phyloP scores from a whole-genome alignment of 1,284 basidiomycete genomes.

The Sporisorium scitamineum region DNA sequence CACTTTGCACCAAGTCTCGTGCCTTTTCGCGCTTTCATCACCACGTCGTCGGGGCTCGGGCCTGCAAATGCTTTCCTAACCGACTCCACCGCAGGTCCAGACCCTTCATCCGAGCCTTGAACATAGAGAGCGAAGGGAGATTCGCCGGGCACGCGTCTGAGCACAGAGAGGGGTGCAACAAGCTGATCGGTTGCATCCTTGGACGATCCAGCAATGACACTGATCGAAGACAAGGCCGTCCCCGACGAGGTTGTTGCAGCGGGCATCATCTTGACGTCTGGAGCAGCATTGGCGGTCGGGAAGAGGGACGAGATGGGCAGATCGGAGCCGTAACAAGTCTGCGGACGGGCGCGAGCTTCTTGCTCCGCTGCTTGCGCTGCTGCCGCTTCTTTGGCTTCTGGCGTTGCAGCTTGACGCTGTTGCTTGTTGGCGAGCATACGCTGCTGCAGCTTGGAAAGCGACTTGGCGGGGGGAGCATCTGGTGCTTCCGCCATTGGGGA shows the following conservation, averaged over 20 bases:
- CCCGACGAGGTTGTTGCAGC: neutral
- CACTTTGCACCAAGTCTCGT: slow-evolving; percentile 71
- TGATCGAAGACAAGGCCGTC: slow-evolving; percentile 11
- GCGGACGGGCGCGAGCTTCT: slow-evolving; percentile 29
- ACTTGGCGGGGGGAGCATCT: slow-evolving; percentile 70
- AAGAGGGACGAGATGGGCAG: slow-evolving; percentile 54
- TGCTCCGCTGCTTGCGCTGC: slow-evolving; percentile 41
- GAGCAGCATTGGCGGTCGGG: slow-evolving; percentile 16
- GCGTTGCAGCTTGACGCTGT: slow-evolving; percentile 31
- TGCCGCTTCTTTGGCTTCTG: slow-evolving; percentile 36
- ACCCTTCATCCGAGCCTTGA: slow-evolving; percentile 12
- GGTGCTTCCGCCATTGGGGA: slow-evolving; percentile 71
- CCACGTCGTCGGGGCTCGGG: slow-evolving; percentile 88
- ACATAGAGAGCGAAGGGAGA: slow-evolving; percentile 49
- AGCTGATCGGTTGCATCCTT: slow-evolving; percentile 26
- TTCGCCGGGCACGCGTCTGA: slow-evolving; percentile 35
- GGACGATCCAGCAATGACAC: slow-evolving; percentile 28
- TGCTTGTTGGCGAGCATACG: slow-evolving; percentile 69
- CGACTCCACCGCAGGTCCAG: slow-evolving; percentile 27
- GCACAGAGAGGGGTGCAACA: slow-evolving; percentile 16
- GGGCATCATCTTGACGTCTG: neutral
- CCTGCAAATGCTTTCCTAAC: slow-evolving; percentile 75
- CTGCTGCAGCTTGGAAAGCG: slow-evolving; percentile 73
- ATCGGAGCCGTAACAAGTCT: slow-evolving; percentile 46
- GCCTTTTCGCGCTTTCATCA: slow-evolving; percentile 81